Percentiles rank a stretch among this genome's conserved stretches.
Conservation (phyloP, 2,329 filamentous ascomycete species). For the Pyrenochaeta sp. region DNA sequence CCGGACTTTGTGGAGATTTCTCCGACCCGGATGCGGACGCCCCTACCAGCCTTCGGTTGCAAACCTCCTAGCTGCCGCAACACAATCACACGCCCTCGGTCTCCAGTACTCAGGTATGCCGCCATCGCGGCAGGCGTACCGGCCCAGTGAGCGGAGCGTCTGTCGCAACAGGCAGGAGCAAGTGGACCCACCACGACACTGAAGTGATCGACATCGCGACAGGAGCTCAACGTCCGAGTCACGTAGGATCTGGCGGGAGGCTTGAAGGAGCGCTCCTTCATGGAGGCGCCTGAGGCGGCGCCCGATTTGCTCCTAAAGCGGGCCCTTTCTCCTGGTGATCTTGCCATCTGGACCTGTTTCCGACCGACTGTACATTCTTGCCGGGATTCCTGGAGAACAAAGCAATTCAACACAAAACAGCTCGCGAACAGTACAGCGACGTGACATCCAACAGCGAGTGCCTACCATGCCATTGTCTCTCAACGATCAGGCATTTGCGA, state of each 20-base stretch:
- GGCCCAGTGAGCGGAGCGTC: slow-evolving; percentile 9
- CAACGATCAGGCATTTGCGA: slow-evolving; percentile 5
- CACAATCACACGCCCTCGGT: slow-evolving; percentile 2
- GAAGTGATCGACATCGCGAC: slow-evolving; percentile 15
- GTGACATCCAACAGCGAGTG: not conserved
- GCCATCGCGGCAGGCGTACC: not conserved
- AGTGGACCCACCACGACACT: not conserved
- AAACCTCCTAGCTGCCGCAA: not conserved
- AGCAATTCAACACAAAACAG: not conserved
- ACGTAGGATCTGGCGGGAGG: slow-evolving; percentile 11
- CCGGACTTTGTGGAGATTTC: not conserved
- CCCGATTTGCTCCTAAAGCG: not conserved
- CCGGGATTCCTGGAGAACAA: not conserved
- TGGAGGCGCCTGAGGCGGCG: not conserved
- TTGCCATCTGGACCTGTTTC: not conserved
- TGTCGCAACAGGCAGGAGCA: slow-evolving; percentile 21
- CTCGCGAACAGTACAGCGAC: slow-evolving; percentile 2
- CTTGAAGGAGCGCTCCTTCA: not conserved
- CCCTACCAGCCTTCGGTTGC: not conserved
- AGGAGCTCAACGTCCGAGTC: slow-evolving; percentile 4
- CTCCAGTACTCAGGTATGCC: slow-evolving; percentile 2
- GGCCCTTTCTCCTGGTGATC: not conserved
- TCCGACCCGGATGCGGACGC: slow-evolving; percentile 2
- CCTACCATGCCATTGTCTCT: not conserved
- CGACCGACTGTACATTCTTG: not conserved